Percentiles rank a stretch among this genome's conserved stretches.
Conservation (phyloP, 2,329 filamentous ascomycete genomes). For the Phaeomoniella chlamydospora region DNA sequence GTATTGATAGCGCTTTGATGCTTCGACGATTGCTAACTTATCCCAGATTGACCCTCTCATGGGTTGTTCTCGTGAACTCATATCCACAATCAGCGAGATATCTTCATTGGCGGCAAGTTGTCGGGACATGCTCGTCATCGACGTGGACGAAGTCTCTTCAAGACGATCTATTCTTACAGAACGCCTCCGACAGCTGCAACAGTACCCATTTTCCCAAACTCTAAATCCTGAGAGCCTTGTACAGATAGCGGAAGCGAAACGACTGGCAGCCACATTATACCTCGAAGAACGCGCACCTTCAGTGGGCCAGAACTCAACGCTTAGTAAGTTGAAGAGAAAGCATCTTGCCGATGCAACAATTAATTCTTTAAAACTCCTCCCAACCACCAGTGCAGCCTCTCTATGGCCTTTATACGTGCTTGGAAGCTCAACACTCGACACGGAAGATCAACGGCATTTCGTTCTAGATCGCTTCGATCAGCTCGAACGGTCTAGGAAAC, state of each 20-base stretch:
- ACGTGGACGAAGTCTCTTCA: background rate
- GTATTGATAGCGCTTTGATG: conserved; percentile 4
- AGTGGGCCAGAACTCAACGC: background rate
- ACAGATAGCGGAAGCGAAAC: conserved; percentile 15
- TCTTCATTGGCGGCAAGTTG: conserved; percentile 4
- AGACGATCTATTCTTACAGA: background rate
- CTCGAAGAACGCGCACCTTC: conserved; percentile 9
- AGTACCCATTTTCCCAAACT: conserved; percentile 2
- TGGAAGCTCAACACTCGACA: conserved; percentile 12
- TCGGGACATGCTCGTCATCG: background rate
- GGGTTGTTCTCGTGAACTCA: conserved; percentile 17
- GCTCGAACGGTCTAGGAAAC: conserved; percentile 12
- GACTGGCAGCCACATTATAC: conserved; percentile 17
- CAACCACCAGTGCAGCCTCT: conserved; percentile 5
- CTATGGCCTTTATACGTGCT: conserved; percentile 14
- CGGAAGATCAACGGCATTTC: conserved; percentile 14
- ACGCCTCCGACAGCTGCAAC: conserved; percentile 1
- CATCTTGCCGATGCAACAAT: background rate
- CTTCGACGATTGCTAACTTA: background rate
- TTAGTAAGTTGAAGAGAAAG: background rate
- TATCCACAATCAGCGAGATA: conserved; percentile 13
- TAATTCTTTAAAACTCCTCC: conserved; percentile 1
- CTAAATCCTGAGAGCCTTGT: conserved; percentile 8
- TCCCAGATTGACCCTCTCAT: conserved; percentile 16
- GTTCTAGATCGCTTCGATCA: conserved; percentile 14